phyloP scores from a whole-genome alignment of 1,139 yeast genomes.

The Taphrina betulina region DNA sequence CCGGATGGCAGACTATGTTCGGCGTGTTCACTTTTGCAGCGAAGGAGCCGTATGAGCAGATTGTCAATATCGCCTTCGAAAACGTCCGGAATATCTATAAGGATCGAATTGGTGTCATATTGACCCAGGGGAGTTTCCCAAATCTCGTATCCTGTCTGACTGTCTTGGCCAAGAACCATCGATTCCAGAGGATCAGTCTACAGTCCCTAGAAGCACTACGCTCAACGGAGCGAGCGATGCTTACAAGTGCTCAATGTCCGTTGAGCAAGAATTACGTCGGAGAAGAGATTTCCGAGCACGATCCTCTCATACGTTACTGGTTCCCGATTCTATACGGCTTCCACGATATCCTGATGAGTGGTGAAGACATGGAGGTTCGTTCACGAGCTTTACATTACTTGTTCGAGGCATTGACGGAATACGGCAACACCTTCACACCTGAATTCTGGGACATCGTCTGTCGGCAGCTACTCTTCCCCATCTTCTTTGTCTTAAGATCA shows the following conservation, averaged over 20 bases:
- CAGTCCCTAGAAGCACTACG: conserved; percentile 77
- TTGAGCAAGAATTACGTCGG: conserved; percentile 38
- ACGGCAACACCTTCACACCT: conserved; percentile 71
- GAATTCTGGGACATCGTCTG: conserved; percentile 84
- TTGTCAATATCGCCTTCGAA: conserved; percentile 34
- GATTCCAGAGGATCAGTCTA: conserved; percentile 75
- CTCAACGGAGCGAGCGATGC: conserved; percentile 58
- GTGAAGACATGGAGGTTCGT: conserved; percentile 90
- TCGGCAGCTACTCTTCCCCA: conserved; percentile 78
- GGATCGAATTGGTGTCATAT: conserved; percentile 62
- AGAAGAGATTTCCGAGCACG: conserved; percentile 43
- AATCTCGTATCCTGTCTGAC: conserved; percentile 75
- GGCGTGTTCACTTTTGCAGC: conserved; percentile 72
- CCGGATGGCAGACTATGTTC: conserved; percentile 94
- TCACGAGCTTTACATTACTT: conserved; percentile 79
- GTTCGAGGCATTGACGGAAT: conserved; percentile 75
- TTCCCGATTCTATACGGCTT: conserved; percentile 82
- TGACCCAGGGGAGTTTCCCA: conserved; percentile 70
- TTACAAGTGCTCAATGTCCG: conserved; percentile 36
- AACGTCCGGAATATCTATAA: conserved; percentile 55
- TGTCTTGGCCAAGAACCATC: conserved; percentile 77
- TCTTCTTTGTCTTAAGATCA: conserved; percentile 73
- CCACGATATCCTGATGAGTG: conserved; percentile 87
- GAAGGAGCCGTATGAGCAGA: conserved; percentile 46
- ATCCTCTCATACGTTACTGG: conserved; percentile 56